phyloP scores from a whole-genome alignment of 2,329 filamentous ascomycete species.

The Fusarium sp. region DNA sequence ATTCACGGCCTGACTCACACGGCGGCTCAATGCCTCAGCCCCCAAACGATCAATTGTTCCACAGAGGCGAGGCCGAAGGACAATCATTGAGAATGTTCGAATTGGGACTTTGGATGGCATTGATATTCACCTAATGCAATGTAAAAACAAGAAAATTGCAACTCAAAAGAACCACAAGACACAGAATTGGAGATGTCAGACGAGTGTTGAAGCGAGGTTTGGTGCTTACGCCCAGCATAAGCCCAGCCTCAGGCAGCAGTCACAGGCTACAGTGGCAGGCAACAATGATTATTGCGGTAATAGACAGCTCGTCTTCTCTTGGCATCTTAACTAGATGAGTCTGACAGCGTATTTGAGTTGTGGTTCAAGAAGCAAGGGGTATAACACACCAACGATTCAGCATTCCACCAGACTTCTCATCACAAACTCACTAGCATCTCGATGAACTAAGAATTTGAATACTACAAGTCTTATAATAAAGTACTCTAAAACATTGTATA shows the following conservation, averaged over 20 bases:
- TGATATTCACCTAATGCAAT: accelerated
- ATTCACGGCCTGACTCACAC: background rate
- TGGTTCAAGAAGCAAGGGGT: background rate
- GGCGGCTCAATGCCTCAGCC: background rate
- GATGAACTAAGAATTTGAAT: background rate
- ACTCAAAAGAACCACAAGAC: background rate
- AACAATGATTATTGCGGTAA: background rate
- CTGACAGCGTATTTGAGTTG: background rate
- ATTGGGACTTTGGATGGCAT: background rate
- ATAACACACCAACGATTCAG: background rate
- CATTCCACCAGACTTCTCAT: background rate
- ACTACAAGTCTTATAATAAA: background rate
- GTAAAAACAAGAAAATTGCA: too few species aligned
- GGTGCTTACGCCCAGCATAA: background rate
- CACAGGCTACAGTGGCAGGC: background rate
- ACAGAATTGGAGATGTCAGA: background rate
- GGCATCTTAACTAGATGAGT: background rate
- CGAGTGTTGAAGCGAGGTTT: background rate
- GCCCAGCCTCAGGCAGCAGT: background rate
- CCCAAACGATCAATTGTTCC: background rate
- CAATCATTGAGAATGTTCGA: background rate
- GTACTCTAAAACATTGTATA: background rate
- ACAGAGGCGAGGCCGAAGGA: background rate
- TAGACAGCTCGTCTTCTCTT: background rate
- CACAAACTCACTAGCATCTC: background rate